A percentile compares a stretch with the other conserved stretches of the same genome.
Evolutionary conservation across 2,329 filamentous ascomycete species (phyloP).

Genomic region (Ophiobolus disseminans): DNA sequence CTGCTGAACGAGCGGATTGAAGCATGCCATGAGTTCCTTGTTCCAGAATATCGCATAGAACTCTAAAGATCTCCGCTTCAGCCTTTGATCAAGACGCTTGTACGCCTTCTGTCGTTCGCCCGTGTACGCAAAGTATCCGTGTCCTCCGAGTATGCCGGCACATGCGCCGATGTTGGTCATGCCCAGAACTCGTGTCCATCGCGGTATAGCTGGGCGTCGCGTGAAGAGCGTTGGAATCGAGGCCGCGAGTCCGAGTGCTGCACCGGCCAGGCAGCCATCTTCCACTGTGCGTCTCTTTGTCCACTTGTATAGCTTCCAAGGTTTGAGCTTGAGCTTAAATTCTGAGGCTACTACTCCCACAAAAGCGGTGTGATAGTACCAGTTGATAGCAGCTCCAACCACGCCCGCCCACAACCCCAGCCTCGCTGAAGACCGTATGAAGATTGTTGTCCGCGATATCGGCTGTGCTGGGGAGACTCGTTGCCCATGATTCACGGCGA

Average conservation of each 20-base stretch:
- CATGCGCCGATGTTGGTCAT: conserved; percentile 36
- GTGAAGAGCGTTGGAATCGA: conserved; percentile 30
- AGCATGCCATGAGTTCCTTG: conserved; percentile 30
- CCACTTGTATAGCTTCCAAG: conserved; percentile 33
- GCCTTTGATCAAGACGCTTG: conserved; percentile 18
- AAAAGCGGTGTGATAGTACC: conserved; percentile 33
- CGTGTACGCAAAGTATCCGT: conserved; percentile 37
- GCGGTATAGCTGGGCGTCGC: conserved; percentile 27
- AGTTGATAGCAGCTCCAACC: conserved; percentile 31
- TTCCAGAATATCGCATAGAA: conserved; percentile 37
- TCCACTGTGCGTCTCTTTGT: conserved; percentile 34
- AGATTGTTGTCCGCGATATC: conserved; percentile 23
- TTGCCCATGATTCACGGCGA: conserved; percentile 23
- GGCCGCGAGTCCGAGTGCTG: conserved; percentile 28
- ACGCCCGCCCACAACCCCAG: conserved; percentile 28
- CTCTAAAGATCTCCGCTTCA: conserved; percentile 27
- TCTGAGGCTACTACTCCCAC: conserved; percentile 19
- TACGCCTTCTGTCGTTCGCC: conserved; percentile 37
- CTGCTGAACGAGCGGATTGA: conserved; percentile 32
- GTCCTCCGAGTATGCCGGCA: conserved; percentile 27
- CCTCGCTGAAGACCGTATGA: conserved; percentile 31
- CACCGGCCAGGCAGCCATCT: conserved; percentile 35
- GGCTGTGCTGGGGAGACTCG: conserved; percentile 14
- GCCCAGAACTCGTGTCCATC: conserved; percentile 31
- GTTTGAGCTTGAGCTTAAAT: conserved; percentile 12